Conservation (phyloP, 495 filamentous ascomycete genomes). For the Copromyces sp. region DNA sequence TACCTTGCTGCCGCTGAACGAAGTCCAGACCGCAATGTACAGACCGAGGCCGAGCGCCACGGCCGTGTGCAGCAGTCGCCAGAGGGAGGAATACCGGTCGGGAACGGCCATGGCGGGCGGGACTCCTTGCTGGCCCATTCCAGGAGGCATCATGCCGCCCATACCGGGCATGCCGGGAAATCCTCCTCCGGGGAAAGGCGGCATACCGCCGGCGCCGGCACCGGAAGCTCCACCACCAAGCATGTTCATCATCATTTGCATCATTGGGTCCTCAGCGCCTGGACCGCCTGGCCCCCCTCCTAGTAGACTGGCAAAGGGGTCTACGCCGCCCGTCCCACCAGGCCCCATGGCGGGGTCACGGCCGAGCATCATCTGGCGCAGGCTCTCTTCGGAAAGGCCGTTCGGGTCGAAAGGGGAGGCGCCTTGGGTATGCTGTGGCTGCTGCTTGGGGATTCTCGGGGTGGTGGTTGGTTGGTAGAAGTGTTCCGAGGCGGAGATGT, state of each 20-base stretch:
- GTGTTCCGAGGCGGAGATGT: slow-evolving; percentile 47
- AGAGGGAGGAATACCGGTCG: slow-evolving; percentile 45
- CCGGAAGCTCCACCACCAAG: slow-evolving; percentile 14
- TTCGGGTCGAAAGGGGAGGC: not conserved
- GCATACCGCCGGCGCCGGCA: slow-evolving; percentile 12
- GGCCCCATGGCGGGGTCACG: slow-evolving; percentile 18
- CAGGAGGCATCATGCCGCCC: slow-evolving; percentile 1
- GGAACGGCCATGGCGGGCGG: slow-evolving; percentile 16
- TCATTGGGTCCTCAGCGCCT: slow-evolving; percentile 24
- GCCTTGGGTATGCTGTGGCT: slow-evolving; percentile 12
- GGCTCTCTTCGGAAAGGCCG: slow-evolving; percentile 26
- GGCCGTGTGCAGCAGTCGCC: slow-evolving; percentile 66
- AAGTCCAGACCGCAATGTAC: slow-evolving; percentile 55
- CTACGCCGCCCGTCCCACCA: slow-evolving; percentile 14
- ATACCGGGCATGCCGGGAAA: slow-evolving; percentile 24
- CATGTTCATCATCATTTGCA: slow-evolving; percentile 26
- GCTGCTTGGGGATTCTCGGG: slow-evolving; percentile 16
- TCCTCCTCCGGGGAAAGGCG: not conserved
- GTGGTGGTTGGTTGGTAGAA: slow-evolving; percentile 41
- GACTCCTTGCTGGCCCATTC: not conserved
- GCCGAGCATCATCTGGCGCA: slow-evolving; percentile 39
- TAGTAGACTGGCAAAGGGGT: slow-evolving; percentile 25
- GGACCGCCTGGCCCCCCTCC: slow-evolving; percentile 8
- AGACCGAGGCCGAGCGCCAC: slow-evolving; percentile 61
- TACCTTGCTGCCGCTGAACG: slow-evolving; percentile 50